phyloP scores from a whole-genome alignment of 1,284 basidiomycete genomes.

The Peniophora sp. region DNA sequence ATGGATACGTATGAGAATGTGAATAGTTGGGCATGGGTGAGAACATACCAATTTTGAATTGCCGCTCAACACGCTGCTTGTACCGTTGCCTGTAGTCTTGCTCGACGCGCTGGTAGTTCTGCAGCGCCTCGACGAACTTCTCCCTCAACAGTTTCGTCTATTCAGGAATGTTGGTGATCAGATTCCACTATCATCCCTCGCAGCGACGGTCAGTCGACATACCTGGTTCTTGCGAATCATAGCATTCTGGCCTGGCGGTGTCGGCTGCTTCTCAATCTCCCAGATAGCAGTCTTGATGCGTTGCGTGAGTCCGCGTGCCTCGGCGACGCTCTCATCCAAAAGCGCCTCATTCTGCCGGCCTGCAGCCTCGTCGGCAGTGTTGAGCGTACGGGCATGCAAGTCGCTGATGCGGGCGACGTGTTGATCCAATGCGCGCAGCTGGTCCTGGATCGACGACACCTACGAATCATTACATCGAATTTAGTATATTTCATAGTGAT shows the following conservation, averaged over 20 bases:
- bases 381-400: constrained; percentile 51
- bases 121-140: constrained; percentile 63
- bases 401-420: constrained; percentile 53
- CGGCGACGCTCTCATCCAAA: constrained; percentile 48
- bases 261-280: constrained; percentile 31
- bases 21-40: not conserved
- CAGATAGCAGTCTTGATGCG: constrained; percentile 62
- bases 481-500: not conserved
- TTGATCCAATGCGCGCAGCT: constrained; percentile 43
- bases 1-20: not conserved
- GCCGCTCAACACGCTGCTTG: constrained; percentile 79
- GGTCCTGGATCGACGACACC: constrained; percentile 45
- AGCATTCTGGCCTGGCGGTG: constrained; percentile 37
- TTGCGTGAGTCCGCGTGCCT: constrained; percentile 58
- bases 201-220: constrained; percentile 14
- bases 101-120: constrained; percentile 80
- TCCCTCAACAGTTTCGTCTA: constrained; percentile 48
- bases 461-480: constrained; percentile 5
- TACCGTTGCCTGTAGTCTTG: constrained; percentile 79
- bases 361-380: constrained; percentile 43
- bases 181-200: not conserved
- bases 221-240: constrained; percentile 69
- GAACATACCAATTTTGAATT: constrained; percentile 72
- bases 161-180: not conserved
- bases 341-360: constrained; percentile 37